Base-by-base conservation (phyloP, 208 protist genomes). In the Wallacemonas sp. region DNA sequence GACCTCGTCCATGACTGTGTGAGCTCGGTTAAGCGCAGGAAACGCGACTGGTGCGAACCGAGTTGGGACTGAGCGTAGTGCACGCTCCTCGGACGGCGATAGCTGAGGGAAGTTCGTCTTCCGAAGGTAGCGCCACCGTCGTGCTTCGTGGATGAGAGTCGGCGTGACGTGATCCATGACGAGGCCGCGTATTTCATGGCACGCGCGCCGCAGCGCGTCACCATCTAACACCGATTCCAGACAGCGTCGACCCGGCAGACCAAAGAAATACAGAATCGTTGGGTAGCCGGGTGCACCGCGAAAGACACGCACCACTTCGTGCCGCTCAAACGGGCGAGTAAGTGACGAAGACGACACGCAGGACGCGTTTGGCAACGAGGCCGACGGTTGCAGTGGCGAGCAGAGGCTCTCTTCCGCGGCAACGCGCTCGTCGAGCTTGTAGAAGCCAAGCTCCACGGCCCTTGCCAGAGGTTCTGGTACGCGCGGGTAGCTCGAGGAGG, bases 221-320 rank as follows among this genome's bases (percentile, higher is more conserved):
- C 17, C 48, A 27, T 68, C 42, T 3, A 44, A 21, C 36, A 53
- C 52, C 19, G 45, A 29, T 52, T 73, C 60, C 17, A 68, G 24
- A 15, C 42, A 60, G 37, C 61, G 34, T 2, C 37, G 30, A 3
- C 34, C 50, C 21, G 57, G 38, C 3, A 59, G 26, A 15, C 66
- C 59, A 33, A 73, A 46, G 33, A 68, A 73, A 52, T 73, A 73
- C 15, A 73, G 9, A 15, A 73, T 48, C 4, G 68, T 66, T 2
- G 68, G 68, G 50, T 68, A 42, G 10, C 61, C 68, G 2, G 60
- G 48, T 12, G 50, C 59, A 12, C 68, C 68, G 27, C 34, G 68
- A 37, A 63, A 73, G 19, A 73, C 45, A 6, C 60, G 68, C 34
- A 73, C 68, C 3, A 22, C 21, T 30, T 67, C 60, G 19, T 54